These are phyloP conservation scores for Dendrothele bispora DNA, from an alignment of 768 basidiomycete species.

Conservation along the genomic window DNA sequence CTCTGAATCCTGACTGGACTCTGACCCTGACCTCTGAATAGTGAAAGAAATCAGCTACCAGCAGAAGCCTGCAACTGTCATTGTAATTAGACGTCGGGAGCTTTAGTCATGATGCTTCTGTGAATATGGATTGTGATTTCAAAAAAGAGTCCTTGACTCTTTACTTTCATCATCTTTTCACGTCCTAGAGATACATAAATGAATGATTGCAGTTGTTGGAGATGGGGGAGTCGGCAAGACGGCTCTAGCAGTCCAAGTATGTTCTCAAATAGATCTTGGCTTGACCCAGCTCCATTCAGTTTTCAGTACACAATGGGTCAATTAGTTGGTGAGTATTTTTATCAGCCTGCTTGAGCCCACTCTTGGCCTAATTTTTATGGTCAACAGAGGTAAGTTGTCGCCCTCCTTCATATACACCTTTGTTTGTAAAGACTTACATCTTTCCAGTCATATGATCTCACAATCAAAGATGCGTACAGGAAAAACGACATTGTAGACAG, in stretches of 20 bases:
- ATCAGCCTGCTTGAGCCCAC: slow-evolving; percentile 10
- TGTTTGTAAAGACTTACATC: slow-evolving; percentile 10
- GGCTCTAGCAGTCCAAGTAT: slow-evolving; percentile 90
- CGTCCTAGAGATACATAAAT: slow-evolving; percentile 75
- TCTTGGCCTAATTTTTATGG: slow-evolving; percentile 10
- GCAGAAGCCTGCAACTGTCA: too few species aligned
- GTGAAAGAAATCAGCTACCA: too few species aligned
- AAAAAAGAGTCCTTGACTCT: too few species aligned
- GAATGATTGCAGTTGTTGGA: slow-evolving; percentile 94
- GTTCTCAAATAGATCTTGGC: slow-evolving; percentile 22
- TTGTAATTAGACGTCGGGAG: too few species aligned
- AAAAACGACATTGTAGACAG: slow-evolving; percentile 95
- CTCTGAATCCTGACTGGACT: too few species aligned
- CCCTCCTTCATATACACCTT: slow-evolving; percentile 7
- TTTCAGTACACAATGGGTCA: slow-evolving; percentile 89
- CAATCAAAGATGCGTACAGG: slow-evolving; percentile 97
- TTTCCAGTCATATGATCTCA: slow-evolving; percentile 90
- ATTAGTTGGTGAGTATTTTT: slow-evolving; percentile 89
- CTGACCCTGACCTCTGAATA: too few species aligned
- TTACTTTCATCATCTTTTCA: too few species aligned
- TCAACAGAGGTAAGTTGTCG: slow-evolving; percentile 54
- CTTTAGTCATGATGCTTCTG: too few species aligned
- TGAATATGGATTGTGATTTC: too few species aligned
- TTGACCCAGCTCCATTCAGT: not conserved
- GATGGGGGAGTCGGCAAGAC: slow-evolving; percentile 99